phyloP scores from a whole-genome alignment of 2,329 filamentous ascomycete genomes.

The Venturia nashicola region DNA sequence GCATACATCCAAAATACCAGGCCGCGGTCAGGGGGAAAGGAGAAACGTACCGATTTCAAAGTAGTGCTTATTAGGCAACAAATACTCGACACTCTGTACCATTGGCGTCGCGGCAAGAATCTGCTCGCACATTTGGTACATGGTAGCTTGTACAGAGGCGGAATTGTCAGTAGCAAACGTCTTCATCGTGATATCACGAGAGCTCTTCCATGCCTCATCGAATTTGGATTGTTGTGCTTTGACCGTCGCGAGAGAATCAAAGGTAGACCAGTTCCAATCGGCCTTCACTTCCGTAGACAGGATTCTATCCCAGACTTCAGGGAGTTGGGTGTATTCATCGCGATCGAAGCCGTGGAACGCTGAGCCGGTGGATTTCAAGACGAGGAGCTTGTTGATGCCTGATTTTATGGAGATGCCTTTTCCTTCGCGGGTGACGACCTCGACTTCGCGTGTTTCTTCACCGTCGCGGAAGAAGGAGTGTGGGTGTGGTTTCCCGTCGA shows the following conservation, averaged over 20 bases:
- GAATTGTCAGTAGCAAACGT: conserved; percentile 84
- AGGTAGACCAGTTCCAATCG: conserved; percentile 71
- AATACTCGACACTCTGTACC: conserved; percentile 64
- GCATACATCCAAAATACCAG: conserved; percentile 11
- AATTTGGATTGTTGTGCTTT: conserved; percentile 53
- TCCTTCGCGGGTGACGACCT: conserved; percentile 51
- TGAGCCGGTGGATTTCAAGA: conserved; percentile 93
- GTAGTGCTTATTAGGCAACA: conserved; percentile 96
- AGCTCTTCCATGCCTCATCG: conserved; percentile 64
- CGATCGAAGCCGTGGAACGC: conserved; percentile 90
- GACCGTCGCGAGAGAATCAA: conserved; percentile 55
- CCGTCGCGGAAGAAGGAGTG: conserved; percentile 92
- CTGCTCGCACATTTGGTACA: conserved; percentile 95
- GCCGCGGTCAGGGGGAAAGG: neutral
- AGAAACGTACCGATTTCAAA: conserved; percentile 72
- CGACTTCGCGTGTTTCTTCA: conserved; percentile 72
- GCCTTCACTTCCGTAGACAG: conserved; percentile 87
- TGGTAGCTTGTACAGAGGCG: conserved; percentile 88
- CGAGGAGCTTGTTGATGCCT: conserved; percentile 67
- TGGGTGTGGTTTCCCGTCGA: conserved; percentile 83
- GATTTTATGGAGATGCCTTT: conserved; percentile 62
- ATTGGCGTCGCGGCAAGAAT: conserved; percentile 67
- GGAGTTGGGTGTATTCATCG: conserved; percentile 84
- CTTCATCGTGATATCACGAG: conserved; percentile 77
- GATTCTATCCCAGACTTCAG: conserved; percentile 89